phyloP scores from a whole-genome alignment of 164 flowering plant species.

The Cinnamomum micranthum region DNA sequence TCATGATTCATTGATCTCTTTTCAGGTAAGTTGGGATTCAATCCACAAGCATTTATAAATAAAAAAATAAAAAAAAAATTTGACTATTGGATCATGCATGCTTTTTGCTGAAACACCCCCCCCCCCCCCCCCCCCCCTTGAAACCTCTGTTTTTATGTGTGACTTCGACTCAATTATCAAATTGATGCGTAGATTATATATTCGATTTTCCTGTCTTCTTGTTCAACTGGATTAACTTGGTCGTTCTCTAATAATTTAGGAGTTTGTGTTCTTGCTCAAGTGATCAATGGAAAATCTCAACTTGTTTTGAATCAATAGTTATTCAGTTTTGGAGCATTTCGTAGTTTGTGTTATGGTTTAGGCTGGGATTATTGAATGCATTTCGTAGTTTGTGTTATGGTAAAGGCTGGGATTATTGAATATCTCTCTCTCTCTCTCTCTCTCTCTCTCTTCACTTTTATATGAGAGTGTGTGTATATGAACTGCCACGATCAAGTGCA shows the following conservation, averaged over 20 bases:
- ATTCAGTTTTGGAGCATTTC: background rate
- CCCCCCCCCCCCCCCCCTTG: too few species aligned
- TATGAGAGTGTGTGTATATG: too few species aligned
- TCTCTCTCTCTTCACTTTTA: background rate
- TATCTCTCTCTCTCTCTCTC: background rate
- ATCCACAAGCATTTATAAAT: too few species aligned
- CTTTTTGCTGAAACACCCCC: too few species aligned
- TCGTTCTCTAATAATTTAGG: background rate
- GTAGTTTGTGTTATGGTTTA: background rate
- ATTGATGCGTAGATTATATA: too few species aligned
- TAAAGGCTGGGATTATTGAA: background rate
- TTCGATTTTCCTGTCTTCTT: too few species aligned
- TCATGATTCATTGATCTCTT: background rate
- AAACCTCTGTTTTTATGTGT: too few species aligned
- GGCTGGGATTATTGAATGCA: background rate
- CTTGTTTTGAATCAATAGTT: too few species aligned
- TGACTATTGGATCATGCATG: background rate
- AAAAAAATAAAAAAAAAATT: background rate
- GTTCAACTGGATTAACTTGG: too few species aligned
- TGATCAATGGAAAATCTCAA: background rate
- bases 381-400: background rate
- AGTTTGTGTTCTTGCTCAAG: background rate
- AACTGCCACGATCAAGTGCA: too few species aligned
- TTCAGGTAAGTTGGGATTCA: background rate
- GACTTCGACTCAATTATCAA: too few species aligned